Conservation (phyloP, 495 filamentous ascomycete genomes). For the Hypoxylon fuscum region DNA sequence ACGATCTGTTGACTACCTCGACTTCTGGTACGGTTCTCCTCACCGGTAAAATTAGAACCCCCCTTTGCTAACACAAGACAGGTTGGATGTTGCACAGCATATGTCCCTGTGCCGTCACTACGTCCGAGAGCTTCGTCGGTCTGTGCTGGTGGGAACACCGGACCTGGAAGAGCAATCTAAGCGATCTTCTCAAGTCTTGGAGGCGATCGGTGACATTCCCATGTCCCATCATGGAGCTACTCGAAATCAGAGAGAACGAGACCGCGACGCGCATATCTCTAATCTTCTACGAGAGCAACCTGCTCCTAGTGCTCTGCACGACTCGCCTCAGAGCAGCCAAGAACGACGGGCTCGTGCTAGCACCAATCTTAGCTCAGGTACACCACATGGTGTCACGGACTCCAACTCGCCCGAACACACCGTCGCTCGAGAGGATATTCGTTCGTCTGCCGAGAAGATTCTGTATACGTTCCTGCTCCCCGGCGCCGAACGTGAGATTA, state of each 20-base stretch:
- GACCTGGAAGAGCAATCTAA: constrained; percentile 84
- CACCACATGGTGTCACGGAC: constrained; percentile 63
- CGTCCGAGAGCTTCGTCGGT: constrained; percentile 92
- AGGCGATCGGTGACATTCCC: constrained; percentile 72
- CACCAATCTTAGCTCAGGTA: constrained; percentile 61
- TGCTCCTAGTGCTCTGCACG: constrained; percentile 51
- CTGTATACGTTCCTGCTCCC: constrained; percentile 94
- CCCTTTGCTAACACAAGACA: constrained; percentile 47
- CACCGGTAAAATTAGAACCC: constrained; percentile 19
- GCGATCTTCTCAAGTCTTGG: constrained; percentile 80
- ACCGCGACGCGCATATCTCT: constrained; percentile 85
- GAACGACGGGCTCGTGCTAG: constrained; percentile 73
- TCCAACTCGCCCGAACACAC: constrained; percentile 85
- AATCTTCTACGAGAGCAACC: constrained; percentile 85
- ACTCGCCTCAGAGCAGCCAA: constrained; percentile 76
- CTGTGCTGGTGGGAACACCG: constrained; percentile 90
- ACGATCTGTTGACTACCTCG: constrained; percentile 94
- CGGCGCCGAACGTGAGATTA: constrained; percentile 93
- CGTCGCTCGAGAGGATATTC: constrained; percentile 84
- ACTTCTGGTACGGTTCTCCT: constrained; percentile 82
- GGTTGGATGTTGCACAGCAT: constrained; percentile 99
- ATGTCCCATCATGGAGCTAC: constrained; percentile 63
- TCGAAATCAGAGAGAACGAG: constrained; percentile 60
- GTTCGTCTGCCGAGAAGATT: constrained; percentile 95
- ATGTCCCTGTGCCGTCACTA: constrained; percentile 98